Evolutionary conservation across 495 filamentous ascomycete species (phyloP).

Genomic region (Platismatia glauca): DNA sequence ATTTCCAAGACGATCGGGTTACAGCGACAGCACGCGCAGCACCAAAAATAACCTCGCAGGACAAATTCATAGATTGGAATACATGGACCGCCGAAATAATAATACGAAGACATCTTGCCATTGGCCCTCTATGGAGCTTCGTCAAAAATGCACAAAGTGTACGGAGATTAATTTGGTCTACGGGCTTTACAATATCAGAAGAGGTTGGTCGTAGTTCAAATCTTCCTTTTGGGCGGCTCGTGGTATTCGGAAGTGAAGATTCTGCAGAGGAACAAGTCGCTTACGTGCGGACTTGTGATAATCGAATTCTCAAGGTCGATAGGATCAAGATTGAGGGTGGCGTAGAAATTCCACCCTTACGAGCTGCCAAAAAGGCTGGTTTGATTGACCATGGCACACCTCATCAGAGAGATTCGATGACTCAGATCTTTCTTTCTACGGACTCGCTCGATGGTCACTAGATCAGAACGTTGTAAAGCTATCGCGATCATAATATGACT

Average conservation of each 20-base stretch:
- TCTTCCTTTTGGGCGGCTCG: conserved; percentile 13
- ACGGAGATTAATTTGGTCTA: conserved; percentile 22
- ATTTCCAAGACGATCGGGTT: conserved; percentile 18
- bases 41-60: conserved; percentile 44
- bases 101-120: conserved; percentile 38
- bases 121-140: conserved; percentile 49
- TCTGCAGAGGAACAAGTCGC: background rate
- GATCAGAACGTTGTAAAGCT: background rate
- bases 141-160: conserved; percentile 10
- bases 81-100: conserved; percentile 42
- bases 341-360: conserved; percentile 5
- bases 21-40: conserved; percentile 29
- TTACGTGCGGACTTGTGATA: conserved; percentile 22
- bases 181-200: conserved; percentile 17
- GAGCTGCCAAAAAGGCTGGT: conserved; percentile 13
- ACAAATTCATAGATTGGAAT: conserved; percentile 46
- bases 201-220: background rate
- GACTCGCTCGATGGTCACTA: background rate
- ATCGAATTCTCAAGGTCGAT: conserved; percentile 9
- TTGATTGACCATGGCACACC: conserved; percentile 3
- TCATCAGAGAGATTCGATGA: background rate
- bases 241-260: conserved; percentile 10
- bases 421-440: background rate
- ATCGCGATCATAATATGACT: background rate
- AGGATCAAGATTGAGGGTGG: conserved; percentile 22